Base-by-base conservation (phyloP, 2,329 filamentous ascomycete genomes). In the Tolypocladium inflatum region DNA sequence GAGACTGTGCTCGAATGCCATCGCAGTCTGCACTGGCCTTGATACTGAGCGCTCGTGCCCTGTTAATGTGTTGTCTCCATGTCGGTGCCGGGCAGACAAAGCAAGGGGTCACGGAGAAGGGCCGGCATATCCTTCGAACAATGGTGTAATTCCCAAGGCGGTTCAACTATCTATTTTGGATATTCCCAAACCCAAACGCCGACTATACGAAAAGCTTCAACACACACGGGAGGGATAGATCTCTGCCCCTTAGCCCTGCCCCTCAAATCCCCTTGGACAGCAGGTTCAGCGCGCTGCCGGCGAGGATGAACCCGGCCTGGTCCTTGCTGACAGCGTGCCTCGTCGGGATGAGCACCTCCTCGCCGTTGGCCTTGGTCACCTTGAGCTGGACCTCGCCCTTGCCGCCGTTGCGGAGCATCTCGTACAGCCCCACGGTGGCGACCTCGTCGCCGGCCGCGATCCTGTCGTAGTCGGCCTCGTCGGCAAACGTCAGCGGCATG, bases 271-370 rank as follows among this genome's bases (percentile, higher is more conserved):
- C 67, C 80, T 87, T 87, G 52, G 91, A 89, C 66, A 99, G 75
- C 72, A 97, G 70, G 74, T 99, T 99, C 75, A 99, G 74, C 48
- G 94, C 94, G 72, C 91, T 96, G 3, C 94, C 94, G 0, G 94
- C 94, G 55, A 99, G 78, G 63, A 99, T 90, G 70, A 97, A 99
- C 0, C 82, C 86, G 61, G 90, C 90, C 79, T 99, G 94, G 71
- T 97, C 94, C 76, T 87, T 83, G 70, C 86, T 95, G 61, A 99
- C 80, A 15, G 90, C 90, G 71, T 97, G 93, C 75, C 86, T 90
- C n/a, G 91, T 91, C 54, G 84, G 82, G 59, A 99, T 82, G 43
- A 82, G 71, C 54, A 89, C 72, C 71, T 84, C 82, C 70, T 88
- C 83, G 10, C 89, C 89, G 37, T 73, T 76, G 62, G 69, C 69